Conservation (phyloP, 108 stramenopile genomes). For the Bacterosira constricta region DNA sequence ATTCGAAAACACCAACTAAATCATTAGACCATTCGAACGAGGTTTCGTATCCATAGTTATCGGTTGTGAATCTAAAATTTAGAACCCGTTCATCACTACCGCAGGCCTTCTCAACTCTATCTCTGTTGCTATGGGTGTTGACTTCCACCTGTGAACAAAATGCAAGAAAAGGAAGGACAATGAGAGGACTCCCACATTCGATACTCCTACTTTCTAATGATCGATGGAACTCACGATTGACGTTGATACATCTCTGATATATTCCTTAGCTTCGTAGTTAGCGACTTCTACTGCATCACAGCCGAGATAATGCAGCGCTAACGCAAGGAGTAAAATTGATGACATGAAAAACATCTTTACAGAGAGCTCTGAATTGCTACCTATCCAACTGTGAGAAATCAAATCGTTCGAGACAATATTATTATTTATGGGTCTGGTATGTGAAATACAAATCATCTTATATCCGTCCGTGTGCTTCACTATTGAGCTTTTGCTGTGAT, state of each 20-base stretch:
- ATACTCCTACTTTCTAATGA: not conserved
- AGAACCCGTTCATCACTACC: constrained; percentile 3
- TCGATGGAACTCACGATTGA: not conserved
- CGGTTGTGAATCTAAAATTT: not conserved
- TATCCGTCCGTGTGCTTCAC: too few relatives aligned
- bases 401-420: too few relatives aligned
- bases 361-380: too few relatives aligned
- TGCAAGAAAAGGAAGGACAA: not conserved
- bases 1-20: not conserved
- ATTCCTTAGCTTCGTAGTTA: not conserved
- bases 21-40: not conserved
- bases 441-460: too few relatives aligned
- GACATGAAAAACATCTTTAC: too few relatives aligned
- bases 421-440: too few relatives aligned
- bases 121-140: not conserved
- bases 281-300: constrained; percentile 1
- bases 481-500: too few relatives aligned
- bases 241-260: not conserved
- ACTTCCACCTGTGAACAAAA: not conserved
- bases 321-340: too few relatives aligned
- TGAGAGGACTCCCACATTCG: not conserved
- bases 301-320: not conserved
- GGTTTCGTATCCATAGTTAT: constrained; percentile 1
- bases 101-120: not conserved
- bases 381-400: too few relatives aligned